Base-by-base conservation (phyloP, 1,284 basidiomycete genomes). In the Fistulinella cinereoalba region DNA sequence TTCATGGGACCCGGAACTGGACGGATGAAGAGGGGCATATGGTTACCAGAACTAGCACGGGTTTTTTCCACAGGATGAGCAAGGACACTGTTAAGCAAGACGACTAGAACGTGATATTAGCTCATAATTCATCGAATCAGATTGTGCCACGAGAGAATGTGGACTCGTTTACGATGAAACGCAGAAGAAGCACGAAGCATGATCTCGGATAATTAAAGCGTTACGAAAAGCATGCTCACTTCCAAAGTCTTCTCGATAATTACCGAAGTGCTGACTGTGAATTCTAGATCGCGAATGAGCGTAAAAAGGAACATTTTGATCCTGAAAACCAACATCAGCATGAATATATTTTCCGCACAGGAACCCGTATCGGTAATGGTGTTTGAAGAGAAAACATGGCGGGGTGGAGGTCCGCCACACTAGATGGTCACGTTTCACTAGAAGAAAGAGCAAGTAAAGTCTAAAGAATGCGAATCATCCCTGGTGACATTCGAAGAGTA, bases 271-370 rank as follows among this genome's bases (percentile, higher is more conserved):
- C 80, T 77, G 23, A 76, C 69, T 43, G 70, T 65, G 66, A 80
- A 79, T 55, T 77, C 75, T 44, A 82, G 65, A 63, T 82, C 79
- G 54, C 72, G 73, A 39, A 83, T 46, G 37, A 83, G 70, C 37
- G 77, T 73, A 61, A 72, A 81, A 50, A 82, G 61, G 56, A 83
- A 81, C 22, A 79, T 71, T 63, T 82, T 82, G 59, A 83, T 80
- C 68, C 79, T 81, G 57, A 12, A 42, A 54, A 29, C 51, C 56
- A 47, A 60, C 50, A 55, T 57, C 49, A 63, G 45, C 23, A 51
- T 21, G 15, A 10, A 36, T 16, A 10, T n/a, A 24, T 40, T 31
- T 38, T 44, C 28, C 37, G 28, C 18, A 32, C 39, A 33, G 21
- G 27, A 28, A 32, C 25, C 18, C 15, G 16, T 11, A 41, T 40